phyloP scores from a whole-genome alignment of 305 asterid species.

The Nicotiana rustica region DNA sequence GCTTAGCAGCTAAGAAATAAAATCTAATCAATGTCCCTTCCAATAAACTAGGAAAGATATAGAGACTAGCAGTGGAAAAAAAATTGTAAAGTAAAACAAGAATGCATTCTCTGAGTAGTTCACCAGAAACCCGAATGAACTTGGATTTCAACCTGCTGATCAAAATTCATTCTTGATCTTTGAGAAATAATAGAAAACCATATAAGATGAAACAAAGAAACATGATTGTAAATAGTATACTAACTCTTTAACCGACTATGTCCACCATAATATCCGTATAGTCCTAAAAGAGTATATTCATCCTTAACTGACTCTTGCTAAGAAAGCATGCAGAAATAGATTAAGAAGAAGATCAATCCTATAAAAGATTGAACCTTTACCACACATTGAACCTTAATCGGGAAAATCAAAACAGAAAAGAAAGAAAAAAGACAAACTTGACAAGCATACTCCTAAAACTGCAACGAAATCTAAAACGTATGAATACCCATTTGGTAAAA shows the following conservation, averaged over 20 bases:
- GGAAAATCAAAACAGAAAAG: neutral
- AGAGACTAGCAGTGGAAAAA: neutral
- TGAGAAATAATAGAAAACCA: neutral
- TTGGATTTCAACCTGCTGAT: neutral
- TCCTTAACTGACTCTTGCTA: too few relatives aligned
- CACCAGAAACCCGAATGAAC: neutral
- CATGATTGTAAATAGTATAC: neutral
- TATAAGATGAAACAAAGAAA: neutral
- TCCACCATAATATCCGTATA: neutral
- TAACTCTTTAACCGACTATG: constrained; percentile 7
- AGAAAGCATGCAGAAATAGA: neutral
- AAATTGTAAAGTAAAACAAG: neutral
- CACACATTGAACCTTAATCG: neutral
- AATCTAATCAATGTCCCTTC: neutral
- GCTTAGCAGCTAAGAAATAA: constrained; percentile 9
- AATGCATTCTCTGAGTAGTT: neutral
- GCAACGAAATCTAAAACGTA: neutral
- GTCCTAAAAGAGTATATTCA: too few relatives aligned
- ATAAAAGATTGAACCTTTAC: neutral
- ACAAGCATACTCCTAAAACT: neutral
- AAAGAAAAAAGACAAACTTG: neutral
- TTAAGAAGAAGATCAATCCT: neutral
- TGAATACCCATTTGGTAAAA: neutral
- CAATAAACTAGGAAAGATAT: neutral
- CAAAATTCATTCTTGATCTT: constrained; percentile 8